A percentile compares a stretch with the other conserved stretches of the same genome.
Conservation (phyloP, 305 asterid species). For the Solanum hybrid region DNA sequence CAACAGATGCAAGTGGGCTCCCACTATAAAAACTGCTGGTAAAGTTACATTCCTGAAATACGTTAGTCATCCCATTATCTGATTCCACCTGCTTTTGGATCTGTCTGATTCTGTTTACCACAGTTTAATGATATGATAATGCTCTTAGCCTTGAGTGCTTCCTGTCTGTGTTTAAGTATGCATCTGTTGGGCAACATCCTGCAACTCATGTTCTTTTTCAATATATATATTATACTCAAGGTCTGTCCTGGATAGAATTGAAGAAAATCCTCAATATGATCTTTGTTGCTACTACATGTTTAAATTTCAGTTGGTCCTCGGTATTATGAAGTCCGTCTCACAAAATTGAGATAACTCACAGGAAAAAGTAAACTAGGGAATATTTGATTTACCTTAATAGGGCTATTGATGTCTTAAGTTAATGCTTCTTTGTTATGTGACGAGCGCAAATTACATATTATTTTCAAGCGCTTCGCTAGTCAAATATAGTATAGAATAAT, state of each 20-base stretch:
- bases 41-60: slow-evolving; percentile 3
- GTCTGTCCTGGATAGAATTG: neutral
- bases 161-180: neutral
- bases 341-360: neutral
- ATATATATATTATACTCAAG: neutral
- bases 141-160: neutral
- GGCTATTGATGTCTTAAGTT: neutral
- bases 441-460: neutral
- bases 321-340: neutral
- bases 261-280: neutral
- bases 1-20: slow-evolving; percentile 45
- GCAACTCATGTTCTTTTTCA: neutral
- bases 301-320: neutral
- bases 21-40: slow-evolving; percentile 39
- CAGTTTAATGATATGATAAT: neutral
- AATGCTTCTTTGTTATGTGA: neutral
- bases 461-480: neutral
- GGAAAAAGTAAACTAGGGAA: neutral
- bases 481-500: neutral
- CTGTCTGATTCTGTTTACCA: neutral
- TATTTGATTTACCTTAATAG: neutral
- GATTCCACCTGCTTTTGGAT: neutral
- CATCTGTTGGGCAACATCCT: neutral
- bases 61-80: neutral
- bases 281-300: neutral